Base-by-base conservation (phyloP, 805 yeast species). In the Schwanniomyces pseudopolymorphus region DNA sequence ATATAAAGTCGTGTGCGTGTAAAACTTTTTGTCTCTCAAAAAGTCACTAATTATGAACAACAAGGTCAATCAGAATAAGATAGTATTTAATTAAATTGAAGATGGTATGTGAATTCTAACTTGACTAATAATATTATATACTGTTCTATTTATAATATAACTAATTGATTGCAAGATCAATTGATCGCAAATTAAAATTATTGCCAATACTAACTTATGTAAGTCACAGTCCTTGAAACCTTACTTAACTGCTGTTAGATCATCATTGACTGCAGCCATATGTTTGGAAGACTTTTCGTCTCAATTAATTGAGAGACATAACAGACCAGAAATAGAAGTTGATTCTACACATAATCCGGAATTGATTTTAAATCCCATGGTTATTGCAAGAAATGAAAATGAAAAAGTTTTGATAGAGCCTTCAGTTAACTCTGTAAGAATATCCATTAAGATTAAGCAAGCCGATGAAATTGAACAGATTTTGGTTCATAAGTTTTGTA, bases 181-280 rank as follows among this genome's bases (percentile, higher is more conserved):
- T 31, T 14, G 3, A 9, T 14, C 19, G 2, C 9, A 14, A 3
- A 7, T 4, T 3, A 14, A 17, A 31, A 14, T 14, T 14, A 36
- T 20, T 36, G 25, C 22, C 10, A 11, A 36, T 36, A 36, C 43
- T 40, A 40, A 40, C 43, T 21, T 3, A 3, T 21, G 6, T 40
- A 46, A 87, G 99, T 92, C 98, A 11, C 99, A 94, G 81, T 92
- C 99, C 2, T 80, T 94, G 50, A 89, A 92, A 60, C 99, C 99
- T 49, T 94, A 94, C 60, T 78, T 94, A 44, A 84, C 88, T 6
- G 97, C 97, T 1, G 99, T 94, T 33, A 85, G 98, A 66, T 81
- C 86, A 46, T 89, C 98, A 24, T 78, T 94, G 56, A 89, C 95
- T 22, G 97, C 97, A 8, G 96, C 98, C 5, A 76, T 94, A 36